Conservation (phyloP, 495 filamentous ascomycete species). For the Platismatia glauca region DNA sequence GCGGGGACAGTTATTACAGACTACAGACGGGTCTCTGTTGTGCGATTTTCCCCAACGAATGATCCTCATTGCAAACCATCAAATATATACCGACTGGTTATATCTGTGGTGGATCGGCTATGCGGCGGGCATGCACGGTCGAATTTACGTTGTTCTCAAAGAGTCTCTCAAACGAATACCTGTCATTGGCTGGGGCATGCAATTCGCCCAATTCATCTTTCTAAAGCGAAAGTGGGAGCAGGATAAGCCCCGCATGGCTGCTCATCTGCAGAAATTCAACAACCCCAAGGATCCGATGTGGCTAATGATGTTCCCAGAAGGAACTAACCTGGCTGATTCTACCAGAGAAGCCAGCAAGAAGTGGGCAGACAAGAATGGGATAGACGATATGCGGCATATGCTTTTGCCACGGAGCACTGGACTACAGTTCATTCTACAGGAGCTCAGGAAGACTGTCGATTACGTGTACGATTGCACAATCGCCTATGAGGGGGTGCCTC, state of each 20-base stretch:
- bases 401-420: constrained; percentile 71
- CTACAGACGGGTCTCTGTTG: constrained; percentile 56
- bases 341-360: constrained; percentile 51
- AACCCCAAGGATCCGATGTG: constrained; percentile 66
- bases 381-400: constrained; percentile 56
- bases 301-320: constrained; percentile 77
- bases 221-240: constrained; percentile 74
- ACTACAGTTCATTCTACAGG: constrained; percentile 62
- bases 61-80: constrained; percentile 77
- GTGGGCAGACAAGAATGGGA: constrained; percentile 61
- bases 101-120: constrained; percentile 87
- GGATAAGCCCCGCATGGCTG: constrained; percentile 59
- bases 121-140: constrained; percentile 66
- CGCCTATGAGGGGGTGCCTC: constrained; percentile 70
- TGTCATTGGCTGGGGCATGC: constrained; percentile 68
- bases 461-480: constrained; percentile 83
- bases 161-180: constrained; percentile 73
- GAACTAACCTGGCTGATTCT: constrained; percentile 66
- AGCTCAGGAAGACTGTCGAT: constrained; percentile 61
- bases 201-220: constrained; percentile 78
- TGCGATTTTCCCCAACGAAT: constrained; percentile 67
- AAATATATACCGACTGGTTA: constrained; percentile 83
- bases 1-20: constrained; percentile 55
- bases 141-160: constrained; percentile 77
- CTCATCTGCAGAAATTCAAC: constrained; percentile 62